Evolutionary conservation across 164 flowering plant genomes (phyloP), one percentile per base, ranked within the genome.

Genomic region (Vitis labrusca): DNA sequence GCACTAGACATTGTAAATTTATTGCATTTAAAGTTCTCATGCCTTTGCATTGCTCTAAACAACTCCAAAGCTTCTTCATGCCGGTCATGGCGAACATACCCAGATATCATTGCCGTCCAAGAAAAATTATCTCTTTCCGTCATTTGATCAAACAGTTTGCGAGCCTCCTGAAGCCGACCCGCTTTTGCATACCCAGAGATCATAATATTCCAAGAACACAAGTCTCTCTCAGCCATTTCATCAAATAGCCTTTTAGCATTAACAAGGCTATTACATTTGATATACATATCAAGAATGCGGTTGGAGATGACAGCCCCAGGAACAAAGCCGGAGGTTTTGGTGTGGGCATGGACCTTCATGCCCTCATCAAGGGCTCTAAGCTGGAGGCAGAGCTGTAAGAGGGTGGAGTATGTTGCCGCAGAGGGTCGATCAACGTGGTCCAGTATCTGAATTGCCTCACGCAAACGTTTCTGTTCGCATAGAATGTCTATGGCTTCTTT

Each of bases 201-300:
- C 82, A 81, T 64, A n/a, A 70, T 66, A 57, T 81, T 81, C 76
- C 82, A 81, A 17, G 84, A 81, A 63, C 80, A 81, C 72, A 81
- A 50, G 57, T 78, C 84, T 55, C 73, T 81, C 1, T 64, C 72
- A 51, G 0, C 1, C 84, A 81, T 81, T 70, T 76, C 78, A 68
- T 82, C 79, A 59, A 82, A 82, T 67, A 70, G 3, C 30, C 57
- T 74, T 63, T 60, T 77, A 9, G 84, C 84, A 60, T 62, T 55
- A 27, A 15, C 37, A 16, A 81, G 15, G 23, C 67, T 68, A 30
- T 47, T 77, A 48, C 82, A 81, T 67, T 81, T 78, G 1, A 73
- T 63, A 58, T 81, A 81, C 71, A 74, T 66, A n/a, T 74, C 76
- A 5, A 81, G 63, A 30, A 81, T 32, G 5, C 73, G 54, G 30